Evolutionary conservation across 257 asterid genomes (phyloP), one percentile per base, ranked within the genome.

Genomic region (Henckelia pumila): DNA sequence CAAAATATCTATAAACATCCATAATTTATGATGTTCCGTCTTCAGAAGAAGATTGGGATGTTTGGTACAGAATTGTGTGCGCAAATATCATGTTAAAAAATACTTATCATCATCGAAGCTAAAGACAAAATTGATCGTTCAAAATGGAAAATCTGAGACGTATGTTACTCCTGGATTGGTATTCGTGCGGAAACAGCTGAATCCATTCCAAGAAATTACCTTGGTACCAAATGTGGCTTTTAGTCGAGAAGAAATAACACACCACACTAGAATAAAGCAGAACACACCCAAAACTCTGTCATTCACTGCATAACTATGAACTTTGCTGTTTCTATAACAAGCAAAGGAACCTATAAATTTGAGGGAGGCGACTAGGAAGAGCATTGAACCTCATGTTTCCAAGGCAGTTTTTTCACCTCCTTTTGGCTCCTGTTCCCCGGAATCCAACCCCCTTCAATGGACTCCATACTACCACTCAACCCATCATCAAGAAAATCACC

Each of bases 401-500:
- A 62, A 17, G 71, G 67, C 65, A 70, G 37, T 61, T 69, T 71
- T 0, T 35, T 21, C 17, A 56, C 53, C 16, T 61, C 80, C 24
- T 65, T 63, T 6, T 59, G 67, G 14, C 35, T 59, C 11, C 32
- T 67, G 21, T 57, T 78, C 17, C 73, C 83, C 23, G 28, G 69
- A 65, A 86, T 74, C 93, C 89, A 88, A 10, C 92, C 95, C 40
- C 84, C 91, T 68, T 83, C 90, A 13, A 88, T 83, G 14, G 84
- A 63, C 53, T 75, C 91, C 76, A 61, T 59, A 66, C 76, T 82
- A 23, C 95, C 96, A 76, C 77, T 88, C 86, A 91, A 82, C 29
- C 96, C 96, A 80, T 93, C 96, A 61, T 89, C 97, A 56, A 93
- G 67, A 63, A 85, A 88, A 64, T 88, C 97, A 19, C 97, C 98